phyloP scores from a whole-genome alignment of 257 asterid species.

The Nicotiana knightiana region DNA sequence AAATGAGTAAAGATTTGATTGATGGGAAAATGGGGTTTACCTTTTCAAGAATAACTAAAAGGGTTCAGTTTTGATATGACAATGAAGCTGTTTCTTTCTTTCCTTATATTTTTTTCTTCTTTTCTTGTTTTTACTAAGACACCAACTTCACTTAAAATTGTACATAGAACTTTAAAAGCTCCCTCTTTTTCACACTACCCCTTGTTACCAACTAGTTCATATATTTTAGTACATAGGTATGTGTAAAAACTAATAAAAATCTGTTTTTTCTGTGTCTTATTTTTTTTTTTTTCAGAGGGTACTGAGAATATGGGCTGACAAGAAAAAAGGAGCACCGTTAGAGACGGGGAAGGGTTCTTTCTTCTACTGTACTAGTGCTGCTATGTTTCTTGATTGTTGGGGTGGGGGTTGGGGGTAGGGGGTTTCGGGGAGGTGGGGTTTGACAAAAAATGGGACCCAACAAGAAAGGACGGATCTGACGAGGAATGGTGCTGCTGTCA shows the following conservation, averaged over 20 bases:
- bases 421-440: neutral
- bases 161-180: neutral
- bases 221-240: neutral
- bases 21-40: slow-evolving; percentile 9
- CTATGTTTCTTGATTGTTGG: neutral
- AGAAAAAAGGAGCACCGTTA: slow-evolving; percentile 5
- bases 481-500: slow-evolving; percentile 22
- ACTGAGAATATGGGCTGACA: slow-evolving; percentile 34
- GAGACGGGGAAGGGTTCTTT: slow-evolving; percentile 7
- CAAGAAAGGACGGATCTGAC: slow-evolving; percentile 29
- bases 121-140: neutral
- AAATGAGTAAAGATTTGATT: slow-evolving; percentile 21
- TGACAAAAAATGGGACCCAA: slow-evolving; percentile 25
- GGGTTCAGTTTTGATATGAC: slow-evolving; percentile 8
- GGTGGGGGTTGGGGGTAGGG: neutral
- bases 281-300: neutral
- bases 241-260: neutral
- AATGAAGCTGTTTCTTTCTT: slow-evolving; percentile 9
- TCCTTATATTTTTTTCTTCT: neutral
- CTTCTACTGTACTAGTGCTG: neutral
- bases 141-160: neutral
- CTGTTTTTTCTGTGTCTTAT: neutral
- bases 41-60: slow-evolving; percentile 20
- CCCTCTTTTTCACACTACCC: slow-evolving; percentile 6
- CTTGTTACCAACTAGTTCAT: neutral